A percentile compares a stretch with the other conserved stretches of the same genome.
These are phyloP conservation scores for Cladophialophora carrionii DNA, from an alignment of 2,329 filamentous ascomycete species.

Conservation along the genomic window DNA sequence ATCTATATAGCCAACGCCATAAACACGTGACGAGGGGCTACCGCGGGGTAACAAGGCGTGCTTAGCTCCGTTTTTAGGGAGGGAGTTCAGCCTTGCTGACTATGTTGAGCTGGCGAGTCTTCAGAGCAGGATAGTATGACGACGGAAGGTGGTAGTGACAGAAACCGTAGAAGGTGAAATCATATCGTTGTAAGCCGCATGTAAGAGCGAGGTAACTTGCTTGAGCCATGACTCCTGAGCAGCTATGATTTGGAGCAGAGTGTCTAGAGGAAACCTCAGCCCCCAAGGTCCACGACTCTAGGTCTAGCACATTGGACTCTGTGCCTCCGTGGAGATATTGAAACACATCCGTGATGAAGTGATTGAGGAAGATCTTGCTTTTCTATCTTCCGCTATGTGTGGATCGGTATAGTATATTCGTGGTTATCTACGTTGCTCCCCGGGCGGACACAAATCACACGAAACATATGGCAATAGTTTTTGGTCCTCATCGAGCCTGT, in stretches of 20 bases:
- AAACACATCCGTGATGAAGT: not conserved
- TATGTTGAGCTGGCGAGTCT: not conserved
- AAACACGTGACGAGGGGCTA: conserved; percentile 3
- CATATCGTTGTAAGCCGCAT: not conserved
- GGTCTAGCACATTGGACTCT: not conserved
- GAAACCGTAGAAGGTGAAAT: not conserved
- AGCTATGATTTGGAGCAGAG: not conserved
- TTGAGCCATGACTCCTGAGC: not conserved
- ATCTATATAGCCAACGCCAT: not conserved
- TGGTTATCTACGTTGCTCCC: not conserved
- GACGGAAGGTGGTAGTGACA: too few species aligned
- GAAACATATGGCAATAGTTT: not conserved
- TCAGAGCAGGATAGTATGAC: not conserved
- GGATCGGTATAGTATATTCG: not conserved
- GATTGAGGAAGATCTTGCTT: not conserved
- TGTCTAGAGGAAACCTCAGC: not conserved
- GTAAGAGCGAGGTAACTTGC: not conserved
- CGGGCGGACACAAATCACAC: not conserved
- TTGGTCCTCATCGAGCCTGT: not conserved
- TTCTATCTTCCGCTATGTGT: not conserved
- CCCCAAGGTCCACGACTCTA: not conserved
- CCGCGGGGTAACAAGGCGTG: not conserved
- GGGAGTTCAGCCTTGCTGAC: not conserved
- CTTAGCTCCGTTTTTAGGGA: not conserved
- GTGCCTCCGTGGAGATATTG: not conserved